A percentile compares a stretch with the other conserved stretches of the same genome.
phyloP scores from a whole-genome alignment of 768 basidiomycete genomes.

The Kwoniella bestiolae region DNA sequence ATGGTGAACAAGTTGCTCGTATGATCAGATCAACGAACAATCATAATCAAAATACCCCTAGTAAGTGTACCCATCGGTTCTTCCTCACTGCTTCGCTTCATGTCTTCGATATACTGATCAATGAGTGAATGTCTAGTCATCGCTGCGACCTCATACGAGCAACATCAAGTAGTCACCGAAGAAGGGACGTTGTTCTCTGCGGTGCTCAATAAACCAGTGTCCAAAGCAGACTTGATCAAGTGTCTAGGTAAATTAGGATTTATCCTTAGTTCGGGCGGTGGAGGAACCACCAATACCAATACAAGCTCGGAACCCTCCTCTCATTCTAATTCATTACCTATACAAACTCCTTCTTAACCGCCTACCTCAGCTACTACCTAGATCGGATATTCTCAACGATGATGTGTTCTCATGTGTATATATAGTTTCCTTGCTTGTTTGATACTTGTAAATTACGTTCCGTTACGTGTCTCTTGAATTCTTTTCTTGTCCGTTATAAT shows the following conservation, averaged over 20 bases:
- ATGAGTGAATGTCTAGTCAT: too few relatives aligned
- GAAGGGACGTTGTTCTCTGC: conserved; percentile 57
- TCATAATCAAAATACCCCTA: conserved; percentile 90
- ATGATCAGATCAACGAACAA: conserved; percentile 97
- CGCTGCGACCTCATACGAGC: conserved; percentile 56
- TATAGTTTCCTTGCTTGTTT: background rate
- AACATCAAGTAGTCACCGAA: conserved; percentile 48
- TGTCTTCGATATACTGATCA: background rate
- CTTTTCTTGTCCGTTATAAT: background rate
- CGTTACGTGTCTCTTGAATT: background rate
- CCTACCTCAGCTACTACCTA: too few relatives aligned
- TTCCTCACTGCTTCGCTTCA: background rate
- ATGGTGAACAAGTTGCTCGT: conserved; percentile 92
- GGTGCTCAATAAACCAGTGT: conserved; percentile 81
- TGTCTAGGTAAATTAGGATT: conserved; percentile 86
- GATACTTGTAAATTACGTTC: background rate
- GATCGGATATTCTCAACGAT: too few relatives aligned
- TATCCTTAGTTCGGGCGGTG: conserved; percentile 27
- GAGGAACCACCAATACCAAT: background rate
- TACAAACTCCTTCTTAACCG: background rate
- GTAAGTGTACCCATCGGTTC: conserved; percentile 30
- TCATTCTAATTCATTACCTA: conserved; percentile 7
- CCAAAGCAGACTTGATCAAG: conserved; percentile 80
- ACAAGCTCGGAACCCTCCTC: conserved; percentile 4
- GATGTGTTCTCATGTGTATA: background rate